Evolutionary conservation across 2,329 filamentous ascomycete genomes (phyloP).

Genomic region (Hymenoscyphus scutula): DNA sequence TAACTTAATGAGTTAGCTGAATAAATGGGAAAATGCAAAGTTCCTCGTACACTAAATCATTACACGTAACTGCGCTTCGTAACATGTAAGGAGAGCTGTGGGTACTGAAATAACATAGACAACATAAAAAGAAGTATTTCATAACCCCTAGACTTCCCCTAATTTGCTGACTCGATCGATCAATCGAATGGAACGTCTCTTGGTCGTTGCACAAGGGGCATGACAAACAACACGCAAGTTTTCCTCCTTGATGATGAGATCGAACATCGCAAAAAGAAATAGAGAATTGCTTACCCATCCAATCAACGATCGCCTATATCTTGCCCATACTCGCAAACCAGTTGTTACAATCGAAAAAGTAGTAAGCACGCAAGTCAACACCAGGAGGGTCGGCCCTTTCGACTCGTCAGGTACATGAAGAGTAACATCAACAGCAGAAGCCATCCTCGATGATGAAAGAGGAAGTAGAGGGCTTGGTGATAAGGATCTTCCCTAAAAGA

Average conservation of each 20-base stretch:
- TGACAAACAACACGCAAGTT: neutral
- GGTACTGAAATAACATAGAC: neutral
- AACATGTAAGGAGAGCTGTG: neutral
- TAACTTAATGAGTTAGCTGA: conserved; percentile 24
- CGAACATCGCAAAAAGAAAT: neutral
- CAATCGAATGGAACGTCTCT: neutral
- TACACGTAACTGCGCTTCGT: conserved; percentile 21
- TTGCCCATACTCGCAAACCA: conserved; percentile 18
- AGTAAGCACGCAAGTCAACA: conserved; percentile 37
- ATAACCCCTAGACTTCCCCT: neutral
- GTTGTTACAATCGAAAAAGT: conserved; percentile 37
- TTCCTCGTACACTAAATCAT: neutral
- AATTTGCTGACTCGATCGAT: neutral
- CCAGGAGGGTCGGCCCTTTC: conserved; percentile 35
- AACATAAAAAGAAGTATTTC: neutral
- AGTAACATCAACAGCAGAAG: neutral
- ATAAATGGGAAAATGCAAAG: neutral
- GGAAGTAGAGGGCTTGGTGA: neutral
- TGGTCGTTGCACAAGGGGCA: neutral
- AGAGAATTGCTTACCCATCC: conserved; percentile 4
- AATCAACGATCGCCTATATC: conserved; percentile 3
- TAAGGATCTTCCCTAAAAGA: neutral
- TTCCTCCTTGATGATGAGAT: neutral
- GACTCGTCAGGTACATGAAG: conserved; percentile 10
- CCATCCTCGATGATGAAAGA: neutral